phyloP scores from a whole-genome alignment of 192 early-diverging fungal genomes.

The Mortierella claussenii region DNA sequence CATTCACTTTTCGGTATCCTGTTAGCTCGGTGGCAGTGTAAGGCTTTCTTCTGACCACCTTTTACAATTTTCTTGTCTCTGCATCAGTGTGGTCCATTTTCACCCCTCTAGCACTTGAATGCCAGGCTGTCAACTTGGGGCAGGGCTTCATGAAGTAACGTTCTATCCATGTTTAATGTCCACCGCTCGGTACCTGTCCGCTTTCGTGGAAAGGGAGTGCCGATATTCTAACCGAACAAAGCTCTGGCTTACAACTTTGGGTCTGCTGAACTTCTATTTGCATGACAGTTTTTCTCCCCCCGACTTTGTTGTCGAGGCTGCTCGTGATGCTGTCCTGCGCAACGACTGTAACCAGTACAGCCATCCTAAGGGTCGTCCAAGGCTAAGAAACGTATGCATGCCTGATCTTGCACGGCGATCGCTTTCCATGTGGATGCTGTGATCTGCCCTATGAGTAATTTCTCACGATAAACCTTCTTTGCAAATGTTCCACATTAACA shows the following conservation, averaged over 20 bases:
- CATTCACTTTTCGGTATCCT: no score
- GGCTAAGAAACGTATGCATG: conserved; percentile 62
- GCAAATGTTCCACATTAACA: not conserved
- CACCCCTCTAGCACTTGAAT: conserved; percentile 84
- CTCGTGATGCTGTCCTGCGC: conserved; percentile 70
- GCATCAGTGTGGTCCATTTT: conserved; percentile 90
- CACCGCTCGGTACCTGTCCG: no score
- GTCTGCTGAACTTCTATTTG: no score
- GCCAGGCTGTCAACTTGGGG: conserved; percentile 92
- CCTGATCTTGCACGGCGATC: no score
- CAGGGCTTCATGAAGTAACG: conserved; percentile 85
- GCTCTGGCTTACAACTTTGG: not conserved
- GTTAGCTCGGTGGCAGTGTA: no score
- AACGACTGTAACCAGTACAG: conserved; percentile 89
- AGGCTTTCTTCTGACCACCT: no score
- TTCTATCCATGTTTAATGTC: not conserved
- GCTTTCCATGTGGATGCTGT: no score
- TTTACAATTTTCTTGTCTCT: no score
- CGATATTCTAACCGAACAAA: not conserved
- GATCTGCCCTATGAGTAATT: no score
- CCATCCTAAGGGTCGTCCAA: conserved; percentile 72
- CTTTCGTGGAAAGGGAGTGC: no score
- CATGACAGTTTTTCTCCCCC: conserved; percentile 84
- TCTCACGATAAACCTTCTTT: conserved; percentile 3
- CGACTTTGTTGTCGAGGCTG: conserved; percentile 85